Conservation (phyloP, 177 flowering plant genomes). For the Vitis hybrid region DNA sequence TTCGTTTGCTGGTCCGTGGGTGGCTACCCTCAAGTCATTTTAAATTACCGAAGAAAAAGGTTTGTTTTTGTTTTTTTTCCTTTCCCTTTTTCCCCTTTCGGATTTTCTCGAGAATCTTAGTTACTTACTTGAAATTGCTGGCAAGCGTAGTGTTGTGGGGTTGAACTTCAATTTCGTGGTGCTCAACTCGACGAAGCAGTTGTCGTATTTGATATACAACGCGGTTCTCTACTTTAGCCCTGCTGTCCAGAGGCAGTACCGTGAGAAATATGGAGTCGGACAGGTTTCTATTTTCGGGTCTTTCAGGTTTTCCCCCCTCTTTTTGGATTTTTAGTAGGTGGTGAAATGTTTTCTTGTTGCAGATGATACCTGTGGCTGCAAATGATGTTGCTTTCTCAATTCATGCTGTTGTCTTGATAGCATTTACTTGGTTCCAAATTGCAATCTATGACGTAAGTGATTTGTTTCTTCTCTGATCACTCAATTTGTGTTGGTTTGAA, state of each 20-base stretch:
- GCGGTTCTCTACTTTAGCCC: constrained; percentile 86
- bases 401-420: constrained; percentile 86
- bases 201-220: constrained; percentile 83
- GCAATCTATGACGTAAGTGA: constrained; percentile 76
- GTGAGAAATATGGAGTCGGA: constrained; percentile 56
- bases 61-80: constrained; percentile 14
- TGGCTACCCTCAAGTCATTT: constrained; percentile 84
- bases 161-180: constrained; percentile 86
- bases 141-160: constrained; percentile 73
- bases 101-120: neutral
- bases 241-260: constrained; percentile 72
- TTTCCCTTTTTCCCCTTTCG: neutral
- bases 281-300: constrained; percentile 42
- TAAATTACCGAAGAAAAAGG: constrained; percentile 84
- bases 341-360: constrained; percentile 15
- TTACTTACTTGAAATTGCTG: too few species aligned
- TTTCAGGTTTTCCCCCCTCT: neutral
- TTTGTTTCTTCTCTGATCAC: neutral
- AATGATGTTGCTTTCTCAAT: constrained; percentile 95
- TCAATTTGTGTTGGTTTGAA: neutral
- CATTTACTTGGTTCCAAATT: constrained; percentile 70
- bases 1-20: constrained; percentile 82
- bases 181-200: constrained; percentile 87
- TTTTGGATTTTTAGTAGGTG: too few species aligned
- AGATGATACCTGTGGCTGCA: constrained; percentile 98